Base-by-base conservation (phyloP, 148 eudicot species). In the Fagopyrum tataricum region DNA sequence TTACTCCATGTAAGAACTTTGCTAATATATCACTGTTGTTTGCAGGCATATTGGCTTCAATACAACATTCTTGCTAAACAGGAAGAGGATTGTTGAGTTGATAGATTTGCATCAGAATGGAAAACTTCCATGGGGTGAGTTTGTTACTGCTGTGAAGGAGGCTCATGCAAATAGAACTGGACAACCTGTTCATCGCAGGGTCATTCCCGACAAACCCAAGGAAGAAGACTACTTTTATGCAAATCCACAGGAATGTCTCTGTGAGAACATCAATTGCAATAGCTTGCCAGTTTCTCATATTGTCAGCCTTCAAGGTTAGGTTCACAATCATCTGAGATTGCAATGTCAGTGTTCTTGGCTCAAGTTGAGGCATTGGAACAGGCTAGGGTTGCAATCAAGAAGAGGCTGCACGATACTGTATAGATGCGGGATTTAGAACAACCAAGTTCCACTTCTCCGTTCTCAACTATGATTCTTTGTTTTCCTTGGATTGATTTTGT, bases 161-260 rank as follows among this genome's bases (percentile, higher is more conserved):
- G 72, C 82, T 21, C 91, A 88, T 49, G 86, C 79, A 42, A 67
- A 31, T 79, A 84, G 83, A 75, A 84, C 82, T 84, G 91, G 91
- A 71, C 86, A 77, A 75, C 91, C 87, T 41, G 26, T 75, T 53
- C 75, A 7, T 31, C 84, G 91, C n/a, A 79, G 58, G 70, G 82
- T 82, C 37, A 73, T 86, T 40, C 49, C 78, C 31, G 89, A 88
- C 62, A 88, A 84, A 72, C 91, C 91, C 48, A 88, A 88, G 78
- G 91, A 88, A 79, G 91, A 88, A 81, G 89, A 86, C 44, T 88
- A 88, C 70, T 88, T 88, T 52, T 88, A 84, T 76, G 80, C 91
- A 43, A 88, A 88, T 58, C 91, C 91, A 41, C 79, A 84, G n/a
- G 91, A 88, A 77, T 88, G 72, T 24, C 52, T 70, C 44, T 64